These are phyloP conservation scores for Boletus vermiculosoides DNA, from an alignment of 768 basidiomycete genomes.

Conservation along the genomic window DNA sequence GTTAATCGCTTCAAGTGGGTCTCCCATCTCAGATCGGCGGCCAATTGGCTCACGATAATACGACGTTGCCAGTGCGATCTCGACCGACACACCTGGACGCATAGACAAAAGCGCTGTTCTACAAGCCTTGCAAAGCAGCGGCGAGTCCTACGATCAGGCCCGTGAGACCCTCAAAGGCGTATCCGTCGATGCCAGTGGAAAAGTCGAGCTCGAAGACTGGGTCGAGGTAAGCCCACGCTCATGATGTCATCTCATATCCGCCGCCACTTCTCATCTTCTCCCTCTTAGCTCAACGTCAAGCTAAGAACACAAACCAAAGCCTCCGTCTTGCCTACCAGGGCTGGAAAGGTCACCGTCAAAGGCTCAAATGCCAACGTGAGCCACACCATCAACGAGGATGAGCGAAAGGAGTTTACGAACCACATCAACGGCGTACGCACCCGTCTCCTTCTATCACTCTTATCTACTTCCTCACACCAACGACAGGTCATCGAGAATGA, in stretches of 20 bases:
- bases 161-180: conserved; percentile 91
- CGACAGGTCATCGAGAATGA: conserved; percentile 87
- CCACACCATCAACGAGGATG: conserved; percentile 98
- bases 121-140: conserved; percentile 71
- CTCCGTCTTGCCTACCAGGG: conserved; percentile 56
- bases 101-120: conserved; percentile 81
- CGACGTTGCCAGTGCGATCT: conserved; percentile 53
- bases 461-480: conserved; percentile 7
- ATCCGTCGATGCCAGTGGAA: conserved; percentile 90
- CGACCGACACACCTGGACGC: conserved; percentile 78
- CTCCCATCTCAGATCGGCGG: neutral
- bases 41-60: conserved; percentile 2
- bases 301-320: conserved; percentile 52
- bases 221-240: conserved; percentile 68
- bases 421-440: conserved; percentile 89
- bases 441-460: neutral
- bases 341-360: conserved; percentile 90
- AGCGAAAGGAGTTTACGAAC: conserved; percentile 92
- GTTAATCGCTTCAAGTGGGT: conserved; percentile 95
- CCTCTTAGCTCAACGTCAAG: conserved; percentile 73
- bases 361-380: conserved; percentile 94
- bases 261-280: conserved; percentile 11
- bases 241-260: conserved; percentile 22
- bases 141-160: conserved; percentile 88
- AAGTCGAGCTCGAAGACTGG: conserved; percentile 97